A percentile compares a stretch with the other conserved stretches of the same genome.
These are phyloP conservation scores for Barnettozyma californica DNA, from an alignment of 805 yeast genomes.

Conservation along the genomic window DNA sequence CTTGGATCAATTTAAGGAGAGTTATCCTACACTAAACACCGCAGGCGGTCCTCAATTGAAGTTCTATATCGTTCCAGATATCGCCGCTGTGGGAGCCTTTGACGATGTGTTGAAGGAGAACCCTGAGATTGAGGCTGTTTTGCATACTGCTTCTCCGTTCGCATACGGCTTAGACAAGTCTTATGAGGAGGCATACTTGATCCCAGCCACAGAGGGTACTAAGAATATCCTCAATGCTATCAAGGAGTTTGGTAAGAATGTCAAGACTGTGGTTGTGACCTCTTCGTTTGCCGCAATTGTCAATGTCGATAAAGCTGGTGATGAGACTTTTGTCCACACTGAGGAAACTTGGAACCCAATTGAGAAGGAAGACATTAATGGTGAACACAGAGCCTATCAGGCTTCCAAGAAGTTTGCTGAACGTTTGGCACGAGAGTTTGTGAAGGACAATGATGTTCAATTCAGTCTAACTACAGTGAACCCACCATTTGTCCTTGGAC, in stretches of 20 bases:
- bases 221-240: constrained; percentile 47
- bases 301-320: constrained; percentile 31
- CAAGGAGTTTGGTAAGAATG: constrained; percentile 33
- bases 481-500: constrained; percentile 57
- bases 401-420: constrained; percentile 65
- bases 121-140: constrained; percentile 46
- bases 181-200: constrained; percentile 43
- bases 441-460: constrained; percentile 29
- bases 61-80: constrained; percentile 44
- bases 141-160: constrained; percentile 62
- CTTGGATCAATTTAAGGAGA: constrained; percentile 23
- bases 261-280: constrained; percentile 45
- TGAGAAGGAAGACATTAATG: constrained; percentile 41
- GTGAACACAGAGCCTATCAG: constrained; percentile 40
- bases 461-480: constrained; percentile 44
- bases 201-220: constrained; percentile 55
- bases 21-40: constrained; percentile 22
- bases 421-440: constrained; percentile 51
- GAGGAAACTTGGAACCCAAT: constrained; percentile 51
- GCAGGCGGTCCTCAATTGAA: constrained; percentile 27
- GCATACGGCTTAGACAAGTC: constrained; percentile 38
- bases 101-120: constrained; percentile 39
- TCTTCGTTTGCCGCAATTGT: constrained; percentile 47
- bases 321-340: constrained; percentile 31
- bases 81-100: constrained; percentile 41